phyloP scores from a whole-genome alignment of 2,329 filamentous ascomycete species.

The Phialophora expanda region DNA sequence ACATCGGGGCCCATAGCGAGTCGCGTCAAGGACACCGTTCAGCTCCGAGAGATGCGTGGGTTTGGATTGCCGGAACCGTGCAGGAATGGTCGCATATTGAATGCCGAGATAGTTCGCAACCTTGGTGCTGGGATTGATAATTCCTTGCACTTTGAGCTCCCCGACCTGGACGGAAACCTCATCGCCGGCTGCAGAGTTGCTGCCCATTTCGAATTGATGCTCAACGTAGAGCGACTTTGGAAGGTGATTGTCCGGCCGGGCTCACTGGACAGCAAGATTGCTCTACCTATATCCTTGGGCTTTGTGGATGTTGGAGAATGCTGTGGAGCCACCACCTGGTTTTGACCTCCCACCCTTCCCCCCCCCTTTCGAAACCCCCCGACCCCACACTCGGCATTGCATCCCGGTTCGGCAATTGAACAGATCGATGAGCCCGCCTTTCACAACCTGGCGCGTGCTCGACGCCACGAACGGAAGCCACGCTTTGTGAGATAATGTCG shows the following conservation, averaged over 20 bases:
- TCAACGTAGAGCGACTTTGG: not conserved
- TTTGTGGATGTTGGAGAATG: not conserved
- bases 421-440: not conserved
- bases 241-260: not conserved
- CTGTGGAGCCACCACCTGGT: not conserved
- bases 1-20: slow-evolving; percentile 42
- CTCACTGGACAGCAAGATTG: not conserved
- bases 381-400: not conserved
- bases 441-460: too few species aligned
- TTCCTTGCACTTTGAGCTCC: slow-evolving; percentile 19
- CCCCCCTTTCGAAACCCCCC: too few species aligned
- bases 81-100: slow-evolving; percentile 46
- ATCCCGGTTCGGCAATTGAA: not conserved
- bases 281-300: not conserved
- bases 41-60: slow-evolving; percentile 41
- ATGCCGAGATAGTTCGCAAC: slow-evolving; percentile 46
- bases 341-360: not conserved
- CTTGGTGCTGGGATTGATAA: slow-evolving; percentile 25
- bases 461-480: too few species aligned
- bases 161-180: slow-evolving; percentile 10
- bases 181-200: not conserved
- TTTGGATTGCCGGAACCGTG: slow-evolving; percentile 43
- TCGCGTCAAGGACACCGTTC: slow-evolving; percentile 44
- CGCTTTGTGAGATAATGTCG: too few species aligned
- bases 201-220: slow-evolving; percentile 2